Percentiles rank a stretch among this genome's conserved stretches.
Evolutionary conservation across 306 rosid species (phyloP).

Genomic region (Sphenostylis stenocarpa): DNA sequence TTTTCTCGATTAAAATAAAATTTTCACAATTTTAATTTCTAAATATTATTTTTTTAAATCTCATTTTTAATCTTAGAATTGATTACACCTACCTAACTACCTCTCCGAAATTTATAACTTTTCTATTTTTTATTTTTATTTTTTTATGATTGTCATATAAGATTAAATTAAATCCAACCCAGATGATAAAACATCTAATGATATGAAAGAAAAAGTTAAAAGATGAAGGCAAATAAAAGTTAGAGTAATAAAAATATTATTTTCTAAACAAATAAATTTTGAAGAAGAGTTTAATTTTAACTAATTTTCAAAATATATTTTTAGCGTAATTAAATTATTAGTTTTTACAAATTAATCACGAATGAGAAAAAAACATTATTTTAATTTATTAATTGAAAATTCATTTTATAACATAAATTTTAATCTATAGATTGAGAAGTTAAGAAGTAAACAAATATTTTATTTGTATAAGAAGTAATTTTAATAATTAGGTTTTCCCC

Average conservation of each 20-base stretch:
- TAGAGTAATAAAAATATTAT: background rate
- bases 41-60: too few species aligned
- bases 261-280: background rate
- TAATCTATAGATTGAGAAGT: background rate
- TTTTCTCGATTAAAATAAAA: too few species aligned
- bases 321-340: background rate
- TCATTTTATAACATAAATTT: background rate
- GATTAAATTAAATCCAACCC: too few species aligned
- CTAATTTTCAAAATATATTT: background rate
- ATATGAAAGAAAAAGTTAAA: too few species aligned
- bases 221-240: background rate
- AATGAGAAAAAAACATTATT: too few species aligned
- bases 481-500: background rate
- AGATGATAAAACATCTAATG: too few species aligned
- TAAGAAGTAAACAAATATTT: background rate
- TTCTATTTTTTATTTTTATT: too few species aligned
- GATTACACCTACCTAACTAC: too few species aligned
- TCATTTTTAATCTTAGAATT: too few species aligned
- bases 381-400: background rate
- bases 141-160: too few species aligned
- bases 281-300: background rate
- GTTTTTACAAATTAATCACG: background rate
- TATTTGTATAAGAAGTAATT: background rate
- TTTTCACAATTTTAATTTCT: too few species aligned
- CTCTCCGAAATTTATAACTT: too few species aligned